Evolutionary conservation across 306 rosid species (phyloP).

Genomic region (Citrullus colocynthis): DNA sequence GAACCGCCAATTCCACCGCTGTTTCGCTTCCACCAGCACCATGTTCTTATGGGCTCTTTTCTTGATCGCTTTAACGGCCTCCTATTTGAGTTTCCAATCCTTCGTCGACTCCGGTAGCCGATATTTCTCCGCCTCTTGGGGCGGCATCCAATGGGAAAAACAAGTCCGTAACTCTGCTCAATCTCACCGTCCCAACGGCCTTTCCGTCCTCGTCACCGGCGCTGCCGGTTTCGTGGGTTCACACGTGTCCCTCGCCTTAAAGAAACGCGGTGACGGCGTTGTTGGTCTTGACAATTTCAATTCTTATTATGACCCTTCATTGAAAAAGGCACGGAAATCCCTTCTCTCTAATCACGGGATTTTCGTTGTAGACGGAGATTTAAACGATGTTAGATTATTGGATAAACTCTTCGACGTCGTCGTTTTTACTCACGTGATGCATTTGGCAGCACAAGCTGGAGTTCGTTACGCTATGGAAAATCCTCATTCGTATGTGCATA

Average conservation of each 20-base stretch:
- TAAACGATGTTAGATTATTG: conserved; percentile 38
- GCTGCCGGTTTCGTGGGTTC: conserved; percentile 56
- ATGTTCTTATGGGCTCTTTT: conserved; percentile 62
- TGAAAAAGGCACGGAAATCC: conserved; percentile 38
- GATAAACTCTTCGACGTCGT: conserved; percentile 14
- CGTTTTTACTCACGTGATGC: conserved; percentile 12
- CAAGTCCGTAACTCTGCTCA: conserved; percentile 45
- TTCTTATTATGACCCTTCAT: conserved; percentile 42
- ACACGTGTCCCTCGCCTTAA: conserved; percentile 48
- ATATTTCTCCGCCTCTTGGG: conserved; percentile 54
- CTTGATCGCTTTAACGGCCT: conserved; percentile 47
- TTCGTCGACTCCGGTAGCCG: conserved; percentile 46
- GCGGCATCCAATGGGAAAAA: conserved; percentile 69
- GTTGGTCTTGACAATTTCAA: conserved; percentile 61
- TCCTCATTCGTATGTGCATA: conserved; percentile 49
- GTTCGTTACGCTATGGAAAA: conserved; percentile 32
- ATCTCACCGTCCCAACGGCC: conserved; percentile 26
- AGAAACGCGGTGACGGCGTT: conserved; percentile 56
- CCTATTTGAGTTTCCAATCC: conserved; percentile 47
- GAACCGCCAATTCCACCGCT: conserved; percentile 53
- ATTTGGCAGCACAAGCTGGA: conserved; percentile 14
- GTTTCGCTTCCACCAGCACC: conserved; percentile 56
- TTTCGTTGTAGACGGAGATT: conserved; percentile 42
- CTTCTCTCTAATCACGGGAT: conserved; percentile 32
- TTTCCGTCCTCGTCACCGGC: conserved; percentile 52